Base-by-base conservation (phyloP, 768 basidiomycete species). In the Suillus brevipes region DNA sequence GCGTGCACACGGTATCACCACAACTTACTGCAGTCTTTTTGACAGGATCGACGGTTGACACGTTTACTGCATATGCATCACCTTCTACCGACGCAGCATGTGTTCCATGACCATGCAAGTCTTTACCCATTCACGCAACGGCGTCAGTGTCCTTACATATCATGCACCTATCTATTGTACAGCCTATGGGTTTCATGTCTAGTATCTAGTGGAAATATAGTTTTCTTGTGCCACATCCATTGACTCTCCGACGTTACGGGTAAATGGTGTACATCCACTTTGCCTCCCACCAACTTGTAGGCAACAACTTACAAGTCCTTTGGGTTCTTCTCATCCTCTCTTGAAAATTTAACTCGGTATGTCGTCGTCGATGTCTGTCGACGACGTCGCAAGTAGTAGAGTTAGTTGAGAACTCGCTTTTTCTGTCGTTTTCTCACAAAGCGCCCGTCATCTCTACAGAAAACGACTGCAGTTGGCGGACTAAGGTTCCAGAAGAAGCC, bases 201-300 rank as follows among this genome's bases (percentile, higher is more conserved):
- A 63, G 56, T 78, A 76, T 67, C 73, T 77, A 74, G 68, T 63
- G 25, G 69, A 77, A 78, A 77, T 77, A 77, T 67, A 77, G 70
- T 77, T 75, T 77, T 73, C 70, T 77, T 76, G 76, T 75, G 78
- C 76, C 77, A 80, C 77, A 77, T 74, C 74, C 79, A 77, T 84
- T 84, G 81, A 84, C 83, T 84, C 83, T 84, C 84, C 83, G 83
- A 84, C 83, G 71, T 71, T 73, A 70, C 71, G 70, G 77, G 75
- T 74, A 77, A 69, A 71, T 74, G 71, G 68, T 58, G 43, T 70
- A 62, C 57, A 65, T 64, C 58, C 61, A 68, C 55, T 68, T 63
- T 65, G 57, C 64, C 65, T 64, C 61, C 65, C 67, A 75, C 71
- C 71, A 34, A 28, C 61, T 58, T 61, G 68, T 58, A 69, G 63